These are phyloP conservation scores for Iberis amara DNA, from an alignment of 441 rosid species.

Conservation along the genomic window DNA sequence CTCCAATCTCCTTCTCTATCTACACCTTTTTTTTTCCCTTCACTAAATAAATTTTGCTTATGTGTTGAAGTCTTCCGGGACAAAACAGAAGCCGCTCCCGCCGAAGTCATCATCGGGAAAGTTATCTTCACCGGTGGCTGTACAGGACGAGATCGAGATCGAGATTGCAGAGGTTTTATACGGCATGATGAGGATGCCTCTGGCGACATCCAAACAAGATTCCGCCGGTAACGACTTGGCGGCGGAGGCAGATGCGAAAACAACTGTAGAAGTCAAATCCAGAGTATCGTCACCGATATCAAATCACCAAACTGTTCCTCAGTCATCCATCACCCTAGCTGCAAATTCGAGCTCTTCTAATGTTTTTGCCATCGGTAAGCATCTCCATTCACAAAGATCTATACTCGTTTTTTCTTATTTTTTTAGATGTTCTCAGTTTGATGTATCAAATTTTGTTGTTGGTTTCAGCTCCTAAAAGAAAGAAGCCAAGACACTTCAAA, in stretches of 20 bases:
- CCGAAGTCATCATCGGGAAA: constrained; percentile 60
- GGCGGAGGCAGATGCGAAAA: constrained; percentile 36
- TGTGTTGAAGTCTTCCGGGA: constrained; percentile 43
- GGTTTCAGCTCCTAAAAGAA: constrained; percentile 82
- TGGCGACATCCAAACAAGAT: constrained; percentile 59
- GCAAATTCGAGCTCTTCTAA: constrained; percentile 52
- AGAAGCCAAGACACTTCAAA: constrained; percentile 75
- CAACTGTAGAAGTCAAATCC: constrained; percentile 61
- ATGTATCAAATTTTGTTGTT: neutral
- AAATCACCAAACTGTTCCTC: constrained; percentile 44
- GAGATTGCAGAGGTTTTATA: constrained; percentile 95
- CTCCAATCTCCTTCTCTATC: neutral
- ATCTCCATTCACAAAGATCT: constrained; percentile 3
- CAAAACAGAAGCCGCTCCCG: constrained; percentile 60
- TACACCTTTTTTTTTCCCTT: neutral
- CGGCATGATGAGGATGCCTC: constrained; percentile 86
- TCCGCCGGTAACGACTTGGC: constrained; percentile 33
- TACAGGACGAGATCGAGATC: constrained; percentile 57
- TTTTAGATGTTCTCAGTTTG: too few species aligned
- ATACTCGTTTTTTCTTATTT: neutral
- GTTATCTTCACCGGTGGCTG: constrained; percentile 40
- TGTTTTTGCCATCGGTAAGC: constrained; percentile 60
- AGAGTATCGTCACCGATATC: constrained; percentile 87
- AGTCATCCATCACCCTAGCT: constrained; percentile 45
- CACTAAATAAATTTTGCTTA: constrained; percentile 2